Evolutionary conservation across 208 protist genomes (phyloP).

Genomic region (Herpetomonas tarakana): DNA sequence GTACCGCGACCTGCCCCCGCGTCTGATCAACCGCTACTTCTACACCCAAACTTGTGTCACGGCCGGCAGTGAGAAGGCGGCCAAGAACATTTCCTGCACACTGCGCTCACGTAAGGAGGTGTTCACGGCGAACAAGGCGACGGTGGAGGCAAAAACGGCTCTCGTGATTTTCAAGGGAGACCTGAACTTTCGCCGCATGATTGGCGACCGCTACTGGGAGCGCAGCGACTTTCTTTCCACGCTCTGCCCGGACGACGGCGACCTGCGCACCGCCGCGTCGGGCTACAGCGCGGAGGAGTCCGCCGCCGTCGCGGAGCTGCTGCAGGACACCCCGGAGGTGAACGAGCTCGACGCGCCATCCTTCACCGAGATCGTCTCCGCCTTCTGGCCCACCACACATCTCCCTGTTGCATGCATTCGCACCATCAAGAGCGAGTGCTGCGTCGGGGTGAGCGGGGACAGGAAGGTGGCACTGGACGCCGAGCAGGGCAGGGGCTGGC

Average conservation of each 20-base stretch:
- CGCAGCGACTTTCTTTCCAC: slow-evolving; percentile 49
- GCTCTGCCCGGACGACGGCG: slow-evolving; percentile 13
- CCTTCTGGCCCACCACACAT: slow-evolving; percentile 67
- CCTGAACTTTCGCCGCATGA: slow-evolving; percentile 86
- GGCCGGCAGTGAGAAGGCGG: neutral
- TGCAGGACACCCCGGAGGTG: slow-evolving; percentile 42
- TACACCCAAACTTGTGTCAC: slow-evolving; percentile 39
- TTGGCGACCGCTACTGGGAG: slow-evolving; percentile 90
- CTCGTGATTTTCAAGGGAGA: slow-evolving; percentile 91
- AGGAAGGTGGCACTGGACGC: slow-evolving; percentile 51
- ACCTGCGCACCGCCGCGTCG: slow-evolving; percentile 9
- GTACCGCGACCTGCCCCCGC: slow-evolving; percentile 83
- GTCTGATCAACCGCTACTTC: slow-evolving; percentile 80
- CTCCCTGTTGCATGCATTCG: slow-evolving; percentile 78
- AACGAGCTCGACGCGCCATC: slow-evolving; percentile 30
- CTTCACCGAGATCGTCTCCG: slow-evolving; percentile 53
- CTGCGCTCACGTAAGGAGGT: slow-evolving; percentile 14
- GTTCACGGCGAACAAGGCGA: slow-evolving; percentile 44
- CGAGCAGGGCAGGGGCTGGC: slow-evolving; percentile 38
- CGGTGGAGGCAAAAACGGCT: slow-evolving; percentile 30
- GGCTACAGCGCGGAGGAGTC: slow-evolving; percentile 6
- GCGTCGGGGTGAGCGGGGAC: slow-evolving; percentile 54
- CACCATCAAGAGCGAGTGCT: slow-evolving; percentile 88
- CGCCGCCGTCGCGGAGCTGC: slow-evolving; percentile 22
- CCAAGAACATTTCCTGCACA: slow-evolving; percentile 6